These are phyloP conservation scores for Delitschia confertaspora DNA, from an alignment of 495 filamentous ascomycete species.

Conservation along the genomic window DNA sequence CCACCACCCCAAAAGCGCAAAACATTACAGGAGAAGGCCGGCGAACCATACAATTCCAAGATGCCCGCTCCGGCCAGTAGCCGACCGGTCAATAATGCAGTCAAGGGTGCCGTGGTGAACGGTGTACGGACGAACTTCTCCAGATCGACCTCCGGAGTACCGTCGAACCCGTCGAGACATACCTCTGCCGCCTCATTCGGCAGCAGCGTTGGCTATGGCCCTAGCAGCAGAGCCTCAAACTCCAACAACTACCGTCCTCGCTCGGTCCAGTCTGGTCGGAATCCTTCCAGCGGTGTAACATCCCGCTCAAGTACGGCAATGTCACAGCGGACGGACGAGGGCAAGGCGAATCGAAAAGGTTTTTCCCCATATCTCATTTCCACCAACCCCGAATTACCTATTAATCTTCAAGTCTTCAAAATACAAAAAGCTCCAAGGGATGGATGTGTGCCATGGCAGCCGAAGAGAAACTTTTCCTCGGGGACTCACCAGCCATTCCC, in stretches of 20 bases:
- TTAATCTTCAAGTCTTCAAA: conserved; percentile 4
- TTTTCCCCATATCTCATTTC: conserved; percentile 13
- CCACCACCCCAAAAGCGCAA: conserved; percentile 26
- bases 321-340: conserved; percentile 11
- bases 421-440: background rate
- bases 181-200: conserved; percentile 15
- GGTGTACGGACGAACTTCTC: conserved; percentile 8
- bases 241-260: conserved; percentile 6
- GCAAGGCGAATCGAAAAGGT: conserved; percentile 15
- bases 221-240: conserved; percentile 4
- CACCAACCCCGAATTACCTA: conserved; percentile 1
- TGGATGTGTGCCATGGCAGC: background rate
- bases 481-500: conserved; percentile 1
- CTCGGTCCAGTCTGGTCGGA: no score
- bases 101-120: conserved; percentile 10
- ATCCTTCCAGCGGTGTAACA: no score
- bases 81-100: conserved; percentile 12
- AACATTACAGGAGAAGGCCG: conserved; percentile 24
- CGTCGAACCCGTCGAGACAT: conserved; percentile 8
- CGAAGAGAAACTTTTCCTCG: conserved; percentile 5
- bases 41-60: conserved; percentile 16
- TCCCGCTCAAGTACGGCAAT: conserved; percentile 12
- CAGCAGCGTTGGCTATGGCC: conserved; percentile 11
- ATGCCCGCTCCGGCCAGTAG: conserved; percentile 13
- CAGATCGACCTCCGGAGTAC: conserved; percentile 13